phyloP scores from a whole-genome alignment of 192 early-diverging fungal genomes.

The Lunasporangiospora selenospora region DNA sequence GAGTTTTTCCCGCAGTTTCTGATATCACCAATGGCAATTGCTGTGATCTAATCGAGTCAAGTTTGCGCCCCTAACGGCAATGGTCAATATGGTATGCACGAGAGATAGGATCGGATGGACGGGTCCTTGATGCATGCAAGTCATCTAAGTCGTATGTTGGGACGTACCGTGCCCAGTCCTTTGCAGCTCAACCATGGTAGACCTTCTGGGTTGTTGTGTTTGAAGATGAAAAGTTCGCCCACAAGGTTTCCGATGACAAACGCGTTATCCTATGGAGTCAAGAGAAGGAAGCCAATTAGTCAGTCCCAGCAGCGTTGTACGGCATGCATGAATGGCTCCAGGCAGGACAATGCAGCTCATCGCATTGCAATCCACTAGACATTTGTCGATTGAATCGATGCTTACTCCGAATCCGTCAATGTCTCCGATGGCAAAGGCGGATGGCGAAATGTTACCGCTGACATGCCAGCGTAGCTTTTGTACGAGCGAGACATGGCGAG shows the following conservation, averaged over 20 bases:
- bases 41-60: constrained; percentile 58
- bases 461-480: constrained; percentile 60
- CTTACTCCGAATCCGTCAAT: constrained; percentile 63
- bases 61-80: no score
- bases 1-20: constrained; percentile 64
- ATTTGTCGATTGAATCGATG: no score
- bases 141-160: no score
- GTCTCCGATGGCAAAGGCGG: constrained; percentile 64
- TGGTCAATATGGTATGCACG: background rate
- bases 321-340: no score
- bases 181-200: constrained; percentile 52
- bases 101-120: background rate
- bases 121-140: no score
- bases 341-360: no score
- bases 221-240: constrained; percentile 63
- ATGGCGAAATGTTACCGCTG: constrained; percentile 64
- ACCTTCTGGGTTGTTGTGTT: constrained; percentile 54
- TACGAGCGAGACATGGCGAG: constrained; percentile 59
- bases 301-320: no score
- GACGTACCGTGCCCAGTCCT: constrained; percentile 60
- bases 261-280: constrained; percentile 54
- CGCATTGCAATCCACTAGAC: no score
- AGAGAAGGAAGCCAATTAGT: background rate
- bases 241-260: constrained; percentile 67
- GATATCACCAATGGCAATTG: constrained; percentile 62